These are phyloP conservation scores for Vaccinium corymbosum DNA, from an alignment of 148 eudicot genomes.

Conservation along the genomic window DNA sequence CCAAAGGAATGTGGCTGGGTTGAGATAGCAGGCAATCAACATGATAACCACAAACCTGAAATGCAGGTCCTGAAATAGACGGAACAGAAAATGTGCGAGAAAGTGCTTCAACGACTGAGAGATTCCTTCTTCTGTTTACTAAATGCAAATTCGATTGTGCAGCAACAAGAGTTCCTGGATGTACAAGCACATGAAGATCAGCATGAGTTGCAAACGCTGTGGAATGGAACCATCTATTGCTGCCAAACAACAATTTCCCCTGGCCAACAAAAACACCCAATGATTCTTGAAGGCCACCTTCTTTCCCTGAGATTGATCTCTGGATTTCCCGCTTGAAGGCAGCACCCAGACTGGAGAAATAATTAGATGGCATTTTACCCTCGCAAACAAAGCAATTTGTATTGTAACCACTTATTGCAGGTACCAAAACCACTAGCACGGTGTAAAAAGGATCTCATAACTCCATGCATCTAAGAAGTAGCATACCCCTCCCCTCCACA, in stretches of 20 bases:
- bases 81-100: constrained; percentile 69
- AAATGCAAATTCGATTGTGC: constrained; percentile 51
- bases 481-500: constrained; percentile 12
- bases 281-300: constrained; percentile 32
- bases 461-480: constrained; percentile 22
- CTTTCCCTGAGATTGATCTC: constrained; percentile 37
- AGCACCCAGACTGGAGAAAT: constrained; percentile 40
- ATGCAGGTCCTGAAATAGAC: constrained; percentile 73
- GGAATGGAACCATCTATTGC: constrained; percentile 33
- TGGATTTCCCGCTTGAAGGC: constrained; percentile 37
- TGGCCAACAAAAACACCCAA: constrained; percentile 40
- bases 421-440: constrained; percentile 22
- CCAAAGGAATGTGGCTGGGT: constrained; percentile 17
- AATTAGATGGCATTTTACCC: constrained; percentile 58
- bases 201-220: constrained; percentile 27
- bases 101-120: constrained; percentile 55
- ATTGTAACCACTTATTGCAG: constrained; percentile 13
- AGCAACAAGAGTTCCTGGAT: constrained; percentile 46
- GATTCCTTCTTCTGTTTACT: constrained; percentile 37
- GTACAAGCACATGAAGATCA: constrained; percentile 38
- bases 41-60: constrained; percentile 62
- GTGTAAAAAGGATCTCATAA: constrained; percentile 33
- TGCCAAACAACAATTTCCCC: constrained; percentile 43
- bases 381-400: constrained; percentile 26
- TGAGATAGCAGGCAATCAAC: constrained; percentile 44